Percentiles rank a stretch among this genome's conserved stretches.
These are phyloP conservation scores for Moringa oleifera DNA, from an alignment of 345 rosid genomes.

Conservation along the genomic window DNA sequence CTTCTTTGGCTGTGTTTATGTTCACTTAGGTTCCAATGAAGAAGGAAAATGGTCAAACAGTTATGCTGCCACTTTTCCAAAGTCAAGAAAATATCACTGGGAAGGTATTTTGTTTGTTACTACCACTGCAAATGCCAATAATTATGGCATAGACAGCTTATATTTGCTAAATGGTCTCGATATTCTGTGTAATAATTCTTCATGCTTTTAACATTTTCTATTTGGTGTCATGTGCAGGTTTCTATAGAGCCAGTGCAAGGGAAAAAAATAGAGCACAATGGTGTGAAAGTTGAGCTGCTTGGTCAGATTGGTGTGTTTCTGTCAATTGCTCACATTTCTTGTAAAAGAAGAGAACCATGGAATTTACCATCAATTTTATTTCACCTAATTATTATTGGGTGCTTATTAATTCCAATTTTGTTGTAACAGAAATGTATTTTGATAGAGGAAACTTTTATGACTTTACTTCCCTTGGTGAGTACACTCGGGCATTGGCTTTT, in stretches of 20 bases:
- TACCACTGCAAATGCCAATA: constrained; percentile 1
- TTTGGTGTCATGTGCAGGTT: constrained; percentile 36
- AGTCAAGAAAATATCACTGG: constrained; percentile 95
- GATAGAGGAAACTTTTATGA: constrained; percentile 95
- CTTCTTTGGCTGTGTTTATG: background rate
- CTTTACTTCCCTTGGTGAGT: constrained; percentile 95
- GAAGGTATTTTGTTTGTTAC: constrained; percentile 42
- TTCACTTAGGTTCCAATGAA: constrained; percentile 66
- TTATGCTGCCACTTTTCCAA: constrained; percentile 75
- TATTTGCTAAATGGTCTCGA: background rate
- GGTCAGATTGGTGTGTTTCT: constrained; percentile 78
- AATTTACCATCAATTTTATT: background rate
- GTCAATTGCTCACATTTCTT: background rate
- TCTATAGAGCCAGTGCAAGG: constrained; percentile 83
- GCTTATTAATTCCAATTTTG: constrained; percentile 2
- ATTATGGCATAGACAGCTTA: background rate
- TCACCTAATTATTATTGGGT: background rate
- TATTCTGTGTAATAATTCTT: background rate
- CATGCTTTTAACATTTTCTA: background rate
- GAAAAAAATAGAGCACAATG: constrained; percentile 92
- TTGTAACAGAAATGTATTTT: constrained; percentile 78
- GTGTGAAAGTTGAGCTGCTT: constrained; percentile 92
- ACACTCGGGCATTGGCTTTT: no score
- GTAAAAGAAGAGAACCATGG: background rate
- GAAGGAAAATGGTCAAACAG: constrained; percentile 92